Evolutionary conservation across 1,284 basidiomycete species (phyloP).

Genomic region (Spongispora temasekensis): DNA sequence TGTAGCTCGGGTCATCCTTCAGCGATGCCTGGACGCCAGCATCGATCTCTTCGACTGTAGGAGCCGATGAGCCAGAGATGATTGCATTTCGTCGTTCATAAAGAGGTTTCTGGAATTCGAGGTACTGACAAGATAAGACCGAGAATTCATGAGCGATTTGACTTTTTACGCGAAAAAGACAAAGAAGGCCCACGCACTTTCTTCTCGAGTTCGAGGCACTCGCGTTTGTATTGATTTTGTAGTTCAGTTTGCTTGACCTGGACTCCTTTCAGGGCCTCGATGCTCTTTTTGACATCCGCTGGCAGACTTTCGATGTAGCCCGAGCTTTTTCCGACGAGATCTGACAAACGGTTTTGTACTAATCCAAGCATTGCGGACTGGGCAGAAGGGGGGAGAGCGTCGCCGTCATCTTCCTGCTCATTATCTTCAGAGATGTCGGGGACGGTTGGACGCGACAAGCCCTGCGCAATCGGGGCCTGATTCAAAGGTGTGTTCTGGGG

Average conservation of each 20-base stretch:
- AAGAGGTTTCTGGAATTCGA: slow-evolving; percentile 81
- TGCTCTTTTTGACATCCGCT: slow-evolving; percentile 76
- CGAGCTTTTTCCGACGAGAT: slow-evolving; percentile 77
- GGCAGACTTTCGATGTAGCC: slow-evolving; percentile 90
- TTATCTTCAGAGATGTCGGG: slow-evolving; percentile 71
- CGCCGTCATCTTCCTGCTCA: slow-evolving; percentile 56
- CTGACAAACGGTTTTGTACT: slow-evolving; percentile 65
- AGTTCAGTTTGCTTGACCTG: slow-evolving; percentile 93
- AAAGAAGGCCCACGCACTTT: slow-evolving; percentile 58
- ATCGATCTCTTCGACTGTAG: slow-evolving; percentile 83
- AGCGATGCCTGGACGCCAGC: slow-evolving; percentile 72
- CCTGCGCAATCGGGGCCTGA: slow-evolving; percentile 65
- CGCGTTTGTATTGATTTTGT: slow-evolving; percentile 95
- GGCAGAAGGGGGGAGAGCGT: slow-evolving; percentile 34
- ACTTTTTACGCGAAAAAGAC: slow-evolving; percentile 8
- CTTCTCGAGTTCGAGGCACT: slow-evolving; percentile 96
- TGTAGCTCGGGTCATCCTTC: slow-evolving; percentile 70
- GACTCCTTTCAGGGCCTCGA: slow-evolving; percentile 94
- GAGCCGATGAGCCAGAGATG: slow-evolving; percentile 76
- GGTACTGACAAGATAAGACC: slow-evolving; percentile 58
- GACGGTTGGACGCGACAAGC: slow-evolving; percentile 68
- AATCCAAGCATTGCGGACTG: slow-evolving; percentile 59
- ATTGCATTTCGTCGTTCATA: slow-evolving; percentile 88
- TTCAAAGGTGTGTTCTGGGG: slow-evolving; percentile 82
- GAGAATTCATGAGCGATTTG: slow-evolving; percentile 9